A percentile compares a stretch with the other conserved stretches of the same genome.
phyloP scores from a whole-genome alignment of 2,329 filamentous ascomycete genomes.

The Monosporascus sp. region DNA sequence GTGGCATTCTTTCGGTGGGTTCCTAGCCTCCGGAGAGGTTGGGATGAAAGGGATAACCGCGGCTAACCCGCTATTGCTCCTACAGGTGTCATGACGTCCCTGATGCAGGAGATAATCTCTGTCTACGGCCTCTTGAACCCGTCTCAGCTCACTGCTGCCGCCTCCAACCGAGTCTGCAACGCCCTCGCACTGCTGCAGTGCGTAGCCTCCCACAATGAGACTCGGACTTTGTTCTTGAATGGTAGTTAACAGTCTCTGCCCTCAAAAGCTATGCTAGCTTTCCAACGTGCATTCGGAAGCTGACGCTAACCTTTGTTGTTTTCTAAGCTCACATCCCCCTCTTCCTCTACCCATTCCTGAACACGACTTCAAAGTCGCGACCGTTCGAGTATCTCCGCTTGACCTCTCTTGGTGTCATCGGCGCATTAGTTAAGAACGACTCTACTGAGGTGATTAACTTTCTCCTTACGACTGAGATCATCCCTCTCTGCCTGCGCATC shows the following conservation, averaged over 20 bases:
- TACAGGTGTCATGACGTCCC: conserved; percentile 91
- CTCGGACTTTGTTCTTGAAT: conserved; percentile 85
- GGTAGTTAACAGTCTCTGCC: conserved; percentile 45
- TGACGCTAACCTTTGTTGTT: conserved; percentile 11
- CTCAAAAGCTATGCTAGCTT: neutral
- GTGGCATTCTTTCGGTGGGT: conserved; percentile 95
- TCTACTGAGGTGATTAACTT: conserved; percentile 99
- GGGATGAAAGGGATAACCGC: conserved; percentile 2
- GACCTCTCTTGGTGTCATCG: conserved; percentile 93
- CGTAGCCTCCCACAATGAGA: conserved; percentile 96
- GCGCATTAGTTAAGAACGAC: conserved; percentile 96
- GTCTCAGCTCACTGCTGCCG: conserved; percentile 93
- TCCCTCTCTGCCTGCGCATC: conserved; percentile 92
- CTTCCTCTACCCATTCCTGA: conserved; percentile 96
- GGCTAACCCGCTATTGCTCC: conserved; percentile 19
- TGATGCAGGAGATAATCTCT: conserved; percentile 97
- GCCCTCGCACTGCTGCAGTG: conserved; percentile 93
- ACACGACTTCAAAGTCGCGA: conserved; percentile 95
- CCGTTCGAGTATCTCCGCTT: conserved; percentile 96
- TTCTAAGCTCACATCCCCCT: conserved; percentile 84
- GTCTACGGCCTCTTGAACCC: conserved; percentile 96
- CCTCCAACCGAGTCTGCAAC: conserved; percentile 95
- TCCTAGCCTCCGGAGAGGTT: neutral
- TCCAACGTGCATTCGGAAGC: neutral
- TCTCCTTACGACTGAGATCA: conserved; percentile 95